phyloP scores from a whole-genome alignment of 345 rosid genomes.

The Arabidopsis thaliana region DNA sequence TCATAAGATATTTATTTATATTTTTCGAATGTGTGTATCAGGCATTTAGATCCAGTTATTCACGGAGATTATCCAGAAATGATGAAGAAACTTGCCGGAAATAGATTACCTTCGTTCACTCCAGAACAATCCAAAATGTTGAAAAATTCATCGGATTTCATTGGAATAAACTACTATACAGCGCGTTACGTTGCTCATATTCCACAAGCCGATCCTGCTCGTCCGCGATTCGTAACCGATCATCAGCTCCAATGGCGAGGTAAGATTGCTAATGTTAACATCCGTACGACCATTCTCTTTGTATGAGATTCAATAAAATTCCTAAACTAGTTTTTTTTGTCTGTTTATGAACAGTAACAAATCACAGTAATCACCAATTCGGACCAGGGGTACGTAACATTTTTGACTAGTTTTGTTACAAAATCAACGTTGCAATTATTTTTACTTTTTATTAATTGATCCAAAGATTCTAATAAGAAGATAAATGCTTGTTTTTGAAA shows the following conservation, averaged over 20 bases:
- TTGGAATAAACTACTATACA: conserved; percentile 38
- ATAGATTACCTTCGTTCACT: conserved; percentile 39
- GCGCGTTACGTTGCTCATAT: conserved; percentile 22
- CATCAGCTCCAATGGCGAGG: conserved; percentile 20
- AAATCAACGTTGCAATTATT: neutral
- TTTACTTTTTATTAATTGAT: neutral
- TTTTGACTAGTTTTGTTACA: neutral
- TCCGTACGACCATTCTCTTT: neutral
- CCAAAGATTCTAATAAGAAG: conserved; percentile 21
- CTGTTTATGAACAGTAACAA: conserved; percentile 21
- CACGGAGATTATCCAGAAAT: conserved; percentile 36
- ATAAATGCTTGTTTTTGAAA: neutral
- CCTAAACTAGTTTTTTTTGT: conserved; percentile 7
- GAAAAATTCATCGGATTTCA: conserved; percentile 30
- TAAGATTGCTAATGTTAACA: neutral
- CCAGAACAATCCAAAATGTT: conserved; percentile 37
- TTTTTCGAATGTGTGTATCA: neutral
- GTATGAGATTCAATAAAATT: neutral
- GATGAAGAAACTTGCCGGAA: conserved; percentile 24
- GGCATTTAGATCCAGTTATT: conserved; percentile 40
- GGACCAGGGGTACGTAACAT: conserved; percentile 41
- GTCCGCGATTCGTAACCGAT: conserved; percentile 30
- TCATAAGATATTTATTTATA: neutral
- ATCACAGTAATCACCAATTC: conserved; percentile 27
- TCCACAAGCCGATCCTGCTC: conserved; percentile 9